Evolutionary conservation across 345 rosid genomes (phyloP).

Genomic region (Eucalyptus lansdowneana): DNA sequence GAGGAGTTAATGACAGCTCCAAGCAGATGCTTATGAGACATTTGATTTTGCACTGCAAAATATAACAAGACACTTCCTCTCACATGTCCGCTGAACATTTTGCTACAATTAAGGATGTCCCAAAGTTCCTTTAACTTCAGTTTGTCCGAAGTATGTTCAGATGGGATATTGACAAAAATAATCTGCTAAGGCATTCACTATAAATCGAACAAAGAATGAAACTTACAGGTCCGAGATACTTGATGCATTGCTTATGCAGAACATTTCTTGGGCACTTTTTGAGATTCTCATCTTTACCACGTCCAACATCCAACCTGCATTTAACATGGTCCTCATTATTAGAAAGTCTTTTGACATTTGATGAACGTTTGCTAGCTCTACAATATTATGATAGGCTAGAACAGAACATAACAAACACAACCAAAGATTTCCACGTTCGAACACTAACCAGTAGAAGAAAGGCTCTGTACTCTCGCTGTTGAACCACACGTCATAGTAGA

Average conservation of each 20-base stretch:
- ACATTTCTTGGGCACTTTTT: slow-evolving; percentile 29
- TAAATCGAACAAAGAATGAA: neutral
- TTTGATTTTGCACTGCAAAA: neutral
- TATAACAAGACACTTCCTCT: neutral
- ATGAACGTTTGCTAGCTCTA: neutral
- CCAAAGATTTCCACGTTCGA: neutral
- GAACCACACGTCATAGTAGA: slow-evolving; percentile 55
- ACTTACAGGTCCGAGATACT: slow-evolving; percentile 61
- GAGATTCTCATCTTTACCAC: slow-evolving; percentile 35
- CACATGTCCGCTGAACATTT: neutral
- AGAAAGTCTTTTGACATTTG: neutral
- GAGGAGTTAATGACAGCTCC: neutral
- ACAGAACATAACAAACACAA: neutral
- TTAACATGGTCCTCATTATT: neutral
- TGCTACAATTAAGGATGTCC: neutral
- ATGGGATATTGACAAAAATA: neutral
- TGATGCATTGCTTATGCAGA: slow-evolving; percentile 42
- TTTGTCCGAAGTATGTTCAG: neutral
- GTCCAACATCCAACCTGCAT: slow-evolving; percentile 60
- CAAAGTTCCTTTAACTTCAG: neutral
- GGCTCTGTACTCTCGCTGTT: slow-evolving; percentile 41
- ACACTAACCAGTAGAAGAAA: slow-evolving; percentile 56
- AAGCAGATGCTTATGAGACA: neutral
- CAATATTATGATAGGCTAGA: neutral
- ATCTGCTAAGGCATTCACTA: neutral